Base-by-base conservation (phyloP, 345 rosid genomes). In the Populus ilicifolia region DNA sequence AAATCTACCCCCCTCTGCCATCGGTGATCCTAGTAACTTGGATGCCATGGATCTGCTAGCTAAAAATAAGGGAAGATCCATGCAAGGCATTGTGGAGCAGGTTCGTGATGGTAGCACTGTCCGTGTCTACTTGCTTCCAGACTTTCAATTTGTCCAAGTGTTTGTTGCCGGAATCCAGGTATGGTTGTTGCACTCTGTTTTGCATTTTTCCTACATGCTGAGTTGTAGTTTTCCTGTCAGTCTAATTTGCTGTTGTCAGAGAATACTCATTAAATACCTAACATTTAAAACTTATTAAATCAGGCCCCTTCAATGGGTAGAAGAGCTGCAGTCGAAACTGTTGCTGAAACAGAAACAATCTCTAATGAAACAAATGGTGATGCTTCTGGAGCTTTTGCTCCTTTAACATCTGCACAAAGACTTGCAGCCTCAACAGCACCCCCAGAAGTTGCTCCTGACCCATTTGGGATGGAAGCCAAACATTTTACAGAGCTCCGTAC, bases 111-210 rank as follows among this genome's bases (percentile, higher is more conserved):
- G 98, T 67, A 94, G 98, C 76, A 90, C 93, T 43, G 79, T 94
- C 36, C 90, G 97, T 41, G 97, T 94, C 66, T 88, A 94, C 85
- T 88, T 96, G 90, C 98, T 96, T 82, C 99, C 99, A 38, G 96
- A 90, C 36, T 92, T 94, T 83, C 97, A 92, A 87, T 96, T 89
- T 80, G 98, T 96, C 72, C 97, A 91, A 85, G 99, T 96, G 21
- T 91, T 90, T 82, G 92, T 96, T 80, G 99, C 99, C 2, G 99
- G 99, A 83, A 85, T 92, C 72, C 98, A 96, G 98, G 99, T 94
- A 78, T 61, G 39, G 50, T 43, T 14, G 21, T 71, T 71, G 5
- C 30, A 18, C 29, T 23, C 35, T 46, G 14, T 39, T 71, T 48
- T 43, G 56, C 36, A 41, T 41, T 56, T 48, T 67, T 30, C 13